phyloP scores from a whole-genome alignment of 768 basidiomycete genomes.

The Boletellus ananas region DNA sequence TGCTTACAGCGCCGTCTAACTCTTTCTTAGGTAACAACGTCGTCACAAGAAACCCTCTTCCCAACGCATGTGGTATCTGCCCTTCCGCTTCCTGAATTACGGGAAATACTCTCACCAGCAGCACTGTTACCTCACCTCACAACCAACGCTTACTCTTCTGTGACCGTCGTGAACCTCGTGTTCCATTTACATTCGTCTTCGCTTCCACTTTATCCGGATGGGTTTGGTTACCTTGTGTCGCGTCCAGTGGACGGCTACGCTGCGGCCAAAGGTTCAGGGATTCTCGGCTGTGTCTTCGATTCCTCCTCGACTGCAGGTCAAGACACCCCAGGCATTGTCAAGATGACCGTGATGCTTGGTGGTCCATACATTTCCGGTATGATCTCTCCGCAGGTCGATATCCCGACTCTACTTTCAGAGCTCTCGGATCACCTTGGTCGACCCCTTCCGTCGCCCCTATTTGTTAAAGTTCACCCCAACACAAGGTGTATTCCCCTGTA shows the following conservation, averaged over 20 bases:
- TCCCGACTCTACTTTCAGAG: conserved; percentile 23
- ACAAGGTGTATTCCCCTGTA: conserved; percentile 76
- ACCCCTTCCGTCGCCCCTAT: conserved; percentile 52
- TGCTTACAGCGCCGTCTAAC: conserved; percentile 3
- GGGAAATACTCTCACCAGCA: conserved; percentile 38
- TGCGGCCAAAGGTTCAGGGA: conserved; percentile 37
- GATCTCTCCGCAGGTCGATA: conserved; percentile 21
- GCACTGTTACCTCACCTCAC: conserved; percentile 57
- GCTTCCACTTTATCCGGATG: conserved; percentile 64
- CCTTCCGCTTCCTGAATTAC: conserved; percentile 58
- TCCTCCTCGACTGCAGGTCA: conserved; percentile 69
- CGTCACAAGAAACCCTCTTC: conserved; percentile 31
- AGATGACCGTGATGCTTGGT: conserved; percentile 88
- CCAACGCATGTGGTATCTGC: conserved; percentile 76
- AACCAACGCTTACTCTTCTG: conserved; percentile 70
- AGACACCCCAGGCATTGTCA: conserved; percentile 52
- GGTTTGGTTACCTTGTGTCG: conserved; percentile 94
- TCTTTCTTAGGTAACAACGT: conserved; percentile 31
- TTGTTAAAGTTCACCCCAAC: conserved; percentile 52
- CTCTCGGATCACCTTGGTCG: conserved; percentile 45
- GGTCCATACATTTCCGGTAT: conserved; percentile 53
- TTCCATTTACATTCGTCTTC: conserved; percentile 51
- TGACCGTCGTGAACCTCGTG: conserved; percentile 86
- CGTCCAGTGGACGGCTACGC: conserved; percentile 60
- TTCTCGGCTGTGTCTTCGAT: conserved; percentile 90